Evolutionary conservation across 192 early-diverging fungal genomes (phyloP).

Genomic region (Coemansia sp.): DNA sequence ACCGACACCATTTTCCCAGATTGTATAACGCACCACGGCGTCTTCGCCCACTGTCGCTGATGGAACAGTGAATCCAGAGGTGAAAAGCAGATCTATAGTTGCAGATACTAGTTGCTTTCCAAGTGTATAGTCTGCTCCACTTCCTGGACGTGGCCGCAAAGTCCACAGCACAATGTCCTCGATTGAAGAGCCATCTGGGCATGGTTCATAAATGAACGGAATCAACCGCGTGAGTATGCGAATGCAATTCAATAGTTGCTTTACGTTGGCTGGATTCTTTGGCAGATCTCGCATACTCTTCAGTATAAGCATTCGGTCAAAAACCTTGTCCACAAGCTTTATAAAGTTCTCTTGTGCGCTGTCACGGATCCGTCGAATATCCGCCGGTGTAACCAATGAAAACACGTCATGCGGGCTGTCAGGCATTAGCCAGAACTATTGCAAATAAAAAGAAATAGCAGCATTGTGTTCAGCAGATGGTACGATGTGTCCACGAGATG

Average conservation of each 20-base stretch:
- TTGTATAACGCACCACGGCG: slow-evolving; percentile 61
- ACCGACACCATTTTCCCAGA: slow-evolving; percentile 78
- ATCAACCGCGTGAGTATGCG: slow-evolving; percentile 81
- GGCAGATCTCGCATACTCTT: slow-evolving; percentile 56
- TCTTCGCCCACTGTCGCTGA: slow-evolving; percentile 48
- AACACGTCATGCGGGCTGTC: slow-evolving; percentile 71
- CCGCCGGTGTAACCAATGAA: slow-evolving; percentile 78
- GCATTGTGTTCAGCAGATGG: no score
- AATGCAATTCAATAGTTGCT: slow-evolving; percentile 76
- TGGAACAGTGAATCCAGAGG: slow-evolving; percentile 71
- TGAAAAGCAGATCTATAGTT: slow-evolving; percentile 60
- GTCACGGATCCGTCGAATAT: slow-evolving; percentile 78
- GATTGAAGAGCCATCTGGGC: slow-evolving; percentile 22
- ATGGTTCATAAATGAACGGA: slow-evolving; percentile 78
- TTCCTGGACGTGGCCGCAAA: slow-evolving; percentile 37
- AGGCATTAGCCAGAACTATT: slow-evolving; percentile 69
- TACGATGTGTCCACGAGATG: no score
- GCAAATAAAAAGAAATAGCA: slow-evolving; percentile 12
- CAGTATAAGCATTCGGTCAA: slow-evolving; percentile 57
- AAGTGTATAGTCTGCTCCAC: slow-evolving; percentile 38
- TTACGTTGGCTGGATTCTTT: slow-evolving; percentile 52
- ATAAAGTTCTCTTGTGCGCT: slow-evolving; percentile 72
- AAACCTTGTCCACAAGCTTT: slow-evolving; percentile 73
- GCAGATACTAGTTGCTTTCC: slow-evolving; percentile 59
- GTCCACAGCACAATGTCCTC: slow-evolving; percentile 54